Percentiles rank a stretch among this genome's conserved stretches.
These are phyloP conservation scores for Fusarium cicatricum DNA, from an alignment of 2,329 filamentous ascomycete genomes.

Conservation along the genomic window DNA sequence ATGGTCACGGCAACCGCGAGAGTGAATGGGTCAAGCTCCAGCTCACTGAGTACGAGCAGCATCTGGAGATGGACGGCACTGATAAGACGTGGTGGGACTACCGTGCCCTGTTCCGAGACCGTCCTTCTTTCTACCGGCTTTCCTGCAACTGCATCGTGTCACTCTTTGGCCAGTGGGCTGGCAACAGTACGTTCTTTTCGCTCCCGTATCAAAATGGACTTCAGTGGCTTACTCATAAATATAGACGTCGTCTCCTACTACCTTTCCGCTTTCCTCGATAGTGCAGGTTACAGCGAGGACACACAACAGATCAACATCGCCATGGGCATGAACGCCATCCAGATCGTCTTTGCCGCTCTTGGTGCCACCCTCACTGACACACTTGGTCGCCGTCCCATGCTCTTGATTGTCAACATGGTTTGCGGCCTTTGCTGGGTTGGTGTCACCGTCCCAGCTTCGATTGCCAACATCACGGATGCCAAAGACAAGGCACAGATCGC, in stretches of 20 bases:
- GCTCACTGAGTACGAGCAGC: slow-evolving; percentile 54
- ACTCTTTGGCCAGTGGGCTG: slow-evolving; percentile 58
- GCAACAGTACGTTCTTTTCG: slow-evolving; percentile 39
- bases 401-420: slow-evolving; percentile 56
- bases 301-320: slow-evolving; percentile 57
- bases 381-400: slow-evolving; percentile 60
- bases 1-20: slow-evolving; percentile 53
- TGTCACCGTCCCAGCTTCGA: slow-evolving; percentile 55
- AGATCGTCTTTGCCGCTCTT: slow-evolving; percentile 56
- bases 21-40: slow-evolving; percentile 48
- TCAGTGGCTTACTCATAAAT: too few relatives aligned
- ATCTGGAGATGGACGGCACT: slow-evolving; percentile 54
- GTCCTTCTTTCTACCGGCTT: slow-evolving; percentile 54
- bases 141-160: slow-evolving; percentile 53
- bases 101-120: slow-evolving; percentile 52
- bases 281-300: slow-evolving; percentile 55
- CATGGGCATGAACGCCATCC: slow-evolving; percentile 57
- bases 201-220: background rate
- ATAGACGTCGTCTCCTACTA: slow-evolving; percentile 56
- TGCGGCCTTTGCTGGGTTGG: slow-evolving; percentile 59
- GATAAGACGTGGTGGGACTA: slow-evolving; percentile 61
- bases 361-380: slow-evolving; percentile 59
- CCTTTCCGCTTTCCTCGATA: slow-evolving; percentile 57
- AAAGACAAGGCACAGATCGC: slow-evolving; percentile 38
- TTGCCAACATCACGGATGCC: slow-evolving; percentile 44